These are phyloP conservation scores for Solanum neorickii DNA, from an alignment of 257 asterid species.

Conservation along the genomic window DNA sequence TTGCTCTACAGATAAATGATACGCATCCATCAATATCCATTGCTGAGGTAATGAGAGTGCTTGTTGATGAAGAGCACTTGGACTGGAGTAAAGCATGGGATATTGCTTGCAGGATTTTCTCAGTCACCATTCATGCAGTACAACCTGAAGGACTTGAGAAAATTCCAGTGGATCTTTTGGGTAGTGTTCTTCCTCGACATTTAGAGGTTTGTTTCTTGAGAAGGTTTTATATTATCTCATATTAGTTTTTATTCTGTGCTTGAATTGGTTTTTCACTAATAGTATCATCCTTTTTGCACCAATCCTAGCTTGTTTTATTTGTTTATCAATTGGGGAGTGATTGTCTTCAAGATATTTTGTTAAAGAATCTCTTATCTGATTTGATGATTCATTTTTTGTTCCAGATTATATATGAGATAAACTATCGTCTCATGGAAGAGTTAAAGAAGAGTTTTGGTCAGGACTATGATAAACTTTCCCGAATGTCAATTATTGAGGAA, in stretches of 20 bases:
- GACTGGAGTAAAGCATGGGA: constrained; percentile 37
- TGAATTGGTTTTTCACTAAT: background rate
- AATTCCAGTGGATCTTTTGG: constrained; percentile 41
- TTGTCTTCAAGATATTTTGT: background rate
- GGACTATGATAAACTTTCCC: constrained; percentile 29
- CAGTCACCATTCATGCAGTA: constrained; percentile 35
- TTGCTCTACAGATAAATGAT: constrained; percentile 45
- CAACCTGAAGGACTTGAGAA: constrained; percentile 37
- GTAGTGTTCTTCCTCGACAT: constrained; percentile 42
- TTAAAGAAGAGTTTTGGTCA: constrained; percentile 31
- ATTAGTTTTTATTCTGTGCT: background rate
- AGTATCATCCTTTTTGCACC: background rate
- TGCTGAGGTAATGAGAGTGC: constrained; percentile 40
- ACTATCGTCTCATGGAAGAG: constrained; percentile 31
- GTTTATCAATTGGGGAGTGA: background rate
- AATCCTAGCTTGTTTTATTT: background rate
- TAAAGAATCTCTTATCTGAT: background rate
- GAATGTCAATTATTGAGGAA: constrained; percentile 40
- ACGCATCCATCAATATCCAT: constrained; percentile 45
- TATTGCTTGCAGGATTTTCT: constrained; percentile 25
- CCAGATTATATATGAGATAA: constrained; percentile 37
- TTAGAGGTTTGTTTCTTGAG: constrained; percentile 21
- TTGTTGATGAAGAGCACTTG: constrained; percentile 34
- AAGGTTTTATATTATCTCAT: background rate
- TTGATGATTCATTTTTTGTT: background rate